Conservation (phyloP, 768 basidiomycete species). For the Boletus patriciae region DNA sequence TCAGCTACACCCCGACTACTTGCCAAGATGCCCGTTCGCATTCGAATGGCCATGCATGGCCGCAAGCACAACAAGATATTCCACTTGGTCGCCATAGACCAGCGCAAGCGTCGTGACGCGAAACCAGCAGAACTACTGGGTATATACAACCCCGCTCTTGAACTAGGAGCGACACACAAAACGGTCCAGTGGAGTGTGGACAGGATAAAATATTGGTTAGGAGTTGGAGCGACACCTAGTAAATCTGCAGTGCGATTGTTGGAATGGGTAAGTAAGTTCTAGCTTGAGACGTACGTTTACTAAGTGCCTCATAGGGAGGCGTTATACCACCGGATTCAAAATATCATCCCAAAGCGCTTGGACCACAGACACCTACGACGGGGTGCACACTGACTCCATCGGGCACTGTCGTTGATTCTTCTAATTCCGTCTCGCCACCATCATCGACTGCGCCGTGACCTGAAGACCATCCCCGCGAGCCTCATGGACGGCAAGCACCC, state of each 20-base stretch:
- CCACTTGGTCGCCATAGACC: slow-evolving; percentile 82
- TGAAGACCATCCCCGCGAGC: background rate
- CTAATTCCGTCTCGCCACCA: background rate
- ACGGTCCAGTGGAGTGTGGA: slow-evolving; percentile 88
- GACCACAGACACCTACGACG: slow-evolving; percentile 11
- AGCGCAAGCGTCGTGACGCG: slow-evolving; percentile 70
- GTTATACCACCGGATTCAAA: slow-evolving; percentile 58
- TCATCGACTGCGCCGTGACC: slow-evolving; percentile 11
- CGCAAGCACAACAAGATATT: slow-evolving; percentile 71
- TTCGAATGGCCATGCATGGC: slow-evolving; percentile 85
- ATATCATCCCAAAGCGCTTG: slow-evolving; percentile 46
- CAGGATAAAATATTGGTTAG: slow-evolving; percentile 88
- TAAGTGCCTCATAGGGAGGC: slow-evolving; percentile 48
- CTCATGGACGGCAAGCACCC: background rate
- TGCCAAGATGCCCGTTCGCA: slow-evolving; percentile 70
- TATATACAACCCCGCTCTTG: slow-evolving; percentile 71
- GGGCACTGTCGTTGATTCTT: background rate
- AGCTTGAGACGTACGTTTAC: slow-evolving; percentile 1
- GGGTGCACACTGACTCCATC: too few species aligned
- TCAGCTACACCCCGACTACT: background rate
- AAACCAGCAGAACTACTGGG: slow-evolving; percentile 88
- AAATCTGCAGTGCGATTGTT: slow-evolving; percentile 75
- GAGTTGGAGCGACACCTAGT: slow-evolving; percentile 79
- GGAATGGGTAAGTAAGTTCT: slow-evolving; percentile 55
- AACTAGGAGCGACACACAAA: slow-evolving; percentile 55